Evolutionary conservation across 73 alveolate genomes (phyloP).

Genomic region (Paramecium biaurelia): DNA sequence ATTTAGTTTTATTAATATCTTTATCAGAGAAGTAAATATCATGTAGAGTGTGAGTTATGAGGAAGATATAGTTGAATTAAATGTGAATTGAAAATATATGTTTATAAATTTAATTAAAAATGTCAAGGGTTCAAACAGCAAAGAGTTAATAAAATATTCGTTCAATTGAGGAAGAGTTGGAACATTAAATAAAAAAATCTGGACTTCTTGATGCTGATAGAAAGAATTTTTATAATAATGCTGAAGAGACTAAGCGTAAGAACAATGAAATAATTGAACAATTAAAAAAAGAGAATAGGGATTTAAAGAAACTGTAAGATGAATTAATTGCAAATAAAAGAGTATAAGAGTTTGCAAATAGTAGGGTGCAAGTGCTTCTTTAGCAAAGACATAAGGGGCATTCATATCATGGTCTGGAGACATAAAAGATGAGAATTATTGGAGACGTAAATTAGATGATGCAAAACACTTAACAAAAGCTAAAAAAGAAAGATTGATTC

Average conservation of each 20-base stretch:
- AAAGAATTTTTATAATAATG: slow-evolving; percentile 61
- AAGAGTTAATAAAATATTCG: slow-evolving; percentile 59
- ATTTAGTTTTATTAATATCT: no score
- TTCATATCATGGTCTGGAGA: slow-evolving; percentile 66
- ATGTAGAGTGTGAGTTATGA: no score
- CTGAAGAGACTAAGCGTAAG: slow-evolving; percentile 61
- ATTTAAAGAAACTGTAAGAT: slow-evolving; percentile 59
- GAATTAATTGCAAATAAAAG: slow-evolving; percentile 65
- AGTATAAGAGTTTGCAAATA: neutral
- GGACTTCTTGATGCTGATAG: slow-evolving; percentile 63
- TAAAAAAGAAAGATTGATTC: slow-evolving; percentile 37
- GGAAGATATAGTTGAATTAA: neutral
- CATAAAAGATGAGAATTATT: slow-evolving; percentile 66
- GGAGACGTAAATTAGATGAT: slow-evolving; percentile 67
- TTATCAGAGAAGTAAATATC: no score
- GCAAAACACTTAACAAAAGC: slow-evolving; percentile 60
- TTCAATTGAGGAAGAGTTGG: slow-evolving; percentile 57
- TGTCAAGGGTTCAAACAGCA: slow-evolving; percentile 55
- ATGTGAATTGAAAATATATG: neutral
- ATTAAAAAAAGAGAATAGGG: slow-evolving; percentile 54
- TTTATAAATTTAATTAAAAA: neutral
- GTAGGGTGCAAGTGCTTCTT: slow-evolving; percentile 59
- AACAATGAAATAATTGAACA: slow-evolving; percentile 56
- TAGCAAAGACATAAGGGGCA: slow-evolving; percentile 62
- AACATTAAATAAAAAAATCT: slow-evolving; percentile 54